Percentiles rank a stretch among this genome's conserved stretches.
Conservation (phyloP, 805 yeast species). For the Sugiyamaella smithiae region DNA sequence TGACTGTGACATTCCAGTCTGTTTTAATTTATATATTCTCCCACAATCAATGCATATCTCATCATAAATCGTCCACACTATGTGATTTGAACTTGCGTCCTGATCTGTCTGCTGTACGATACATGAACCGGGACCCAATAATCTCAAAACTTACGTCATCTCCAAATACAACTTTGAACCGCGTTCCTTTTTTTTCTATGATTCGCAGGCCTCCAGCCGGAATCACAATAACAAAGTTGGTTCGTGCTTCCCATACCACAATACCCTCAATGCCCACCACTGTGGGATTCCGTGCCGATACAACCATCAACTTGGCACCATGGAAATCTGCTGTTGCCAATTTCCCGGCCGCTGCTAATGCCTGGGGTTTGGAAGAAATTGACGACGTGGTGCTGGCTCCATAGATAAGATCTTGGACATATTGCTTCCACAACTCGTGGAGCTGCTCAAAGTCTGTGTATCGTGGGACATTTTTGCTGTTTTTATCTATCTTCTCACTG, state of each 20-base stretch:
- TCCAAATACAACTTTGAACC: slow-evolving; percentile 41
- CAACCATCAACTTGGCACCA: slow-evolving; percentile 66
- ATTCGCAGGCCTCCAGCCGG: slow-evolving; percentile 62
- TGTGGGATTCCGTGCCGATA: slow-evolving; percentile 53
- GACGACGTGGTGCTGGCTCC: neutral
- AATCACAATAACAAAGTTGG: slow-evolving; percentile 61
- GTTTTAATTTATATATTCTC: neutral
- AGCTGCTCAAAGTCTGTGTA: slow-evolving; percentile 54
- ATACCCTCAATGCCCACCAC: slow-evolving; percentile 67
- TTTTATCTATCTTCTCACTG: neutral
- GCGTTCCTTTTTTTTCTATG: slow-evolving; percentile 64
- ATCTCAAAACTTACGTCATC: slow-evolving; percentile 58
- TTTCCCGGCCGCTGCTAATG: slow-evolving; percentile 29
- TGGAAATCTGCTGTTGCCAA: slow-evolving; percentile 76
- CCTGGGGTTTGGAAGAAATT: neutral
- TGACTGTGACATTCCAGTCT: neutral
- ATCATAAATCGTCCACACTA: slow-evolving; percentile 55
- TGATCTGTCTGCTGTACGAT: slow-evolving; percentile 75
- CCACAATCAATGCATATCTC: neutral
- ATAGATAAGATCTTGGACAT: slow-evolving; percentile 55
- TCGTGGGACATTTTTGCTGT: slow-evolving; percentile 17
- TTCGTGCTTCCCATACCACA: slow-evolving; percentile 80
- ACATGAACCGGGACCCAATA: slow-evolving; percentile 74
- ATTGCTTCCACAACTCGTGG: slow-evolving; percentile 69
- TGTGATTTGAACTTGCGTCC: slow-evolving; percentile 83